Evolutionary conservation across 176 grass and related monocot species (phyloP), one percentile per base, ranked within the genome.

Genomic region (Aechmea fasciata): DNA sequence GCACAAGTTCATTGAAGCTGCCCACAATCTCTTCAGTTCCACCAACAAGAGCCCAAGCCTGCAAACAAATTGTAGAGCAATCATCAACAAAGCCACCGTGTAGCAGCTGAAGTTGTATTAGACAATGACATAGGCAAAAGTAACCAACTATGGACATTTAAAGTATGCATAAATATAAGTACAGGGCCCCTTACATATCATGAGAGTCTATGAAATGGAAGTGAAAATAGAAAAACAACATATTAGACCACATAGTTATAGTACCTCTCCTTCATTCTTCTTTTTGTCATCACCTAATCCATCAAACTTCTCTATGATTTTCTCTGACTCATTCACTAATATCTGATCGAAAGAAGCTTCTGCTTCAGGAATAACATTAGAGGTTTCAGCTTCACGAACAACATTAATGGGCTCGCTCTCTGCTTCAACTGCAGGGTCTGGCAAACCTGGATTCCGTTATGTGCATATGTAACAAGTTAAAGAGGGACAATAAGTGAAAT

Each of bases 1-100:
- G 92, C 75, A 96, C 81, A 71, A 89, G 81, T 67, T 96, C 85
- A 81, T 87, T 83, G 71, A 96, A 96, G 66, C 76, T 78, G 23
- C 50, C 81, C 71, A 83, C 52, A 47, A 96, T 85, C 57, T 76
- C 79, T 62, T 85, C 86, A 53, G 83, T 81, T 50, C 71, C 81
- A 64, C 74, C 81, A 80, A 88, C 73, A 76, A 90, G 81, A 71
- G 81, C 88, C 93, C 93, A 96, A 28, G 64, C 83, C 85, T 96
- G 57, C 23, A 79, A 74, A 69, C 2, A 48, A 65, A 10, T 12
- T 11, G 15, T 2, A 25, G 54, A 15, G 47, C 28, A 67, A 48
- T 13, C 65, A 67, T 48, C n/a, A 28, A 41, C 28, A n/a, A 13
- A 48, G 9, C 13, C 33, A 67, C 28, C 25, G 14, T 10, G 47